Percentiles rank a stretch among this genome's conserved stretches.
phyloP scores from a whole-genome alignment of 108 stramenopile species.

The Seminavis robusta region DNA sequence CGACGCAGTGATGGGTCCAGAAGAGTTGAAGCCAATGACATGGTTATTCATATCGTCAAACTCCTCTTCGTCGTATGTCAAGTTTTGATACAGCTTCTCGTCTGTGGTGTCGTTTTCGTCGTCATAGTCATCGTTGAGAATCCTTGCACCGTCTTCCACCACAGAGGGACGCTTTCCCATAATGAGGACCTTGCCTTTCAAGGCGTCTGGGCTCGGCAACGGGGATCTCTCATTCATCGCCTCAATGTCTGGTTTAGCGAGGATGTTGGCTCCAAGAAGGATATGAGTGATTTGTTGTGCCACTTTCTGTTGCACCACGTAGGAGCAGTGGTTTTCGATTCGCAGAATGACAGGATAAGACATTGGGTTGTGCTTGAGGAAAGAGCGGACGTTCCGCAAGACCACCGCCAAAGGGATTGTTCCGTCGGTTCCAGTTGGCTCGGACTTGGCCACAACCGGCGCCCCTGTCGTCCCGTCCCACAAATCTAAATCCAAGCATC shows the following conservation, averaged over 20 bases:
- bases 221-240: conserved; percentile 20
- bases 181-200: conserved; percentile 76
- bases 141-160: conserved; percentile 31
- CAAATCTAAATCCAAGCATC: conserved; percentile 91
- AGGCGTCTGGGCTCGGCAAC: conserved; percentile 71
- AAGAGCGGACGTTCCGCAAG: conserved; percentile 38
- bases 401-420: conserved; percentile 38
- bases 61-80: conserved; percentile 47
- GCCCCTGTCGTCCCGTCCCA: conserved; percentile 68
- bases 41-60: conserved; percentile 20
- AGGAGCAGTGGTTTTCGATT: conserved; percentile 93
- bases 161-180: conserved; percentile 65
- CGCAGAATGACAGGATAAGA: conserved; percentile 88
- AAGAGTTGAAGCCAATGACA: conserved; percentile 57
- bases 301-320: conserved; percentile 72
- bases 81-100: conserved; percentile 16
- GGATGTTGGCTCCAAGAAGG: conserved; percentile 39
- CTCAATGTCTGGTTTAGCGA: conserved; percentile 33
- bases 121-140: conserved; percentile 79
- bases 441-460: conserved; percentile 48
- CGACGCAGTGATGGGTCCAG: conserved; percentile 46
- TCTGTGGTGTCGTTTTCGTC: conserved; percentile 47
- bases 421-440: neutral
- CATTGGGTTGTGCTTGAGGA: conserved; percentile 45
- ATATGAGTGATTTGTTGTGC: conserved; percentile 52